Evolutionary conservation across 1,284 basidiomycete species (phyloP).

Genomic region (Tilletia caries): DNA sequence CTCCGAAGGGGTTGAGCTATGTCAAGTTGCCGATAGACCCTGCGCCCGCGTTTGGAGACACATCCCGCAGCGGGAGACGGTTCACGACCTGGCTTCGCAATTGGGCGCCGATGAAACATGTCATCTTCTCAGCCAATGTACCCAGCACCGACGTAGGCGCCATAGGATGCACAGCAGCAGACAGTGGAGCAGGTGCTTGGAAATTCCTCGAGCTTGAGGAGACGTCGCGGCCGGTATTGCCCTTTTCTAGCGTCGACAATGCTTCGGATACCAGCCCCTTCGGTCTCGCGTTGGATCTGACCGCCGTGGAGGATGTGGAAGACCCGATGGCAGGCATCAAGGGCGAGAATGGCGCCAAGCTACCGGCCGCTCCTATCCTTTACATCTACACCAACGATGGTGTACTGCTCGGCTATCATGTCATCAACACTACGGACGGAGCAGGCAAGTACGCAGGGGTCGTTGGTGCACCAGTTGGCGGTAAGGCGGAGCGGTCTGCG

Average conservation of each 20-base stretch:
- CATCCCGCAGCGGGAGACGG: slow-evolving; percentile 63
- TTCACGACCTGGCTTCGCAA: slow-evolving; percentile 60
- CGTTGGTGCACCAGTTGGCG: slow-evolving; percentile 27
- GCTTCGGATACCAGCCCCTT: slow-evolving; percentile 71
- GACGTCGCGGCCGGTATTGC: slow-evolving; percentile 66
- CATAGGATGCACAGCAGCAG: slow-evolving; percentile 58
- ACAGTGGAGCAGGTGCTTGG: slow-evolving; percentile 61
- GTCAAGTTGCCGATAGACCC: slow-evolving; percentile 59
- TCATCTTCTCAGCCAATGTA: slow-evolving; percentile 69
- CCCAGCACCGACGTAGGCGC: slow-evolving; percentile 73
- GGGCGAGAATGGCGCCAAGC: slow-evolving; percentile 56
- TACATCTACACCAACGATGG: slow-evolving; percentile 77
- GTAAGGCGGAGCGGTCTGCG: neutral
- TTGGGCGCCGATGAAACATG: slow-evolving; percentile 65
- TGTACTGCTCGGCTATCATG: slow-evolving; percentile 70
- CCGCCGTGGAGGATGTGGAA: slow-evolving; percentile 61
- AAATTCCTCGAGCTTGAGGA: slow-evolving; percentile 71
- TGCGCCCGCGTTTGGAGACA: slow-evolving; percentile 62
- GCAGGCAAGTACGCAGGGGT: slow-evolving; percentile 56
- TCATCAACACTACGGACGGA: slow-evolving; percentile 62
- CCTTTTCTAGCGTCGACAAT: slow-evolving; percentile 62
- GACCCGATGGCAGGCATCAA: slow-evolving; percentile 60
- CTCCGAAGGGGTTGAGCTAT: slow-evolving; percentile 56
- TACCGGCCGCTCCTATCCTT: slow-evolving; percentile 63
- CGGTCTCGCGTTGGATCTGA: slow-evolving; percentile 69